Percentiles rank a stretch among this genome's conserved stretches.
phyloP scores from a whole-genome alignment of 371 early-diverging fungal genomes.

The Circinella minor region DNA sequence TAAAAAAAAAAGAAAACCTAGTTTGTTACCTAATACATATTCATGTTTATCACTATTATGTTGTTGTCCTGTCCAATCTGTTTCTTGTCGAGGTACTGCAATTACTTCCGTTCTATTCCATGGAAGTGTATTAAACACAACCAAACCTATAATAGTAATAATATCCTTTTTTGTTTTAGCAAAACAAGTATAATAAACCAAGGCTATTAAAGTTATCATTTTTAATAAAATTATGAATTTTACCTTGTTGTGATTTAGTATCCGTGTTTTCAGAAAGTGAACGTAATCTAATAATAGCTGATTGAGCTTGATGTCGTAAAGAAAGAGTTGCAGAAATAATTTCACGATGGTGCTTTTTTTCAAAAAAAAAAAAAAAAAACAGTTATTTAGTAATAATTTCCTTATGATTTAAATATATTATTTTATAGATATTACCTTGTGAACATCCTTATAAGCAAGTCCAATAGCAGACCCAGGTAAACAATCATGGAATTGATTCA shows the following conservation, averaged over 20 bases:
- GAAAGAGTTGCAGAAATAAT: constrained; percentile 37
- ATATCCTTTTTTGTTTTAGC: too few species aligned
- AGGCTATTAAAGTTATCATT: too few species aligned
- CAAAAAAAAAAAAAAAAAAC: neutral
- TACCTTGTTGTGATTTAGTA: constrained; percentile 6
- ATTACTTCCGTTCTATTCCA: constrained; percentile 82
- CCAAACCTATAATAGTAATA: constrained; percentile 30
- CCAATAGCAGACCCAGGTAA: constrained; percentile 93
- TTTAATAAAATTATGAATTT: too few species aligned
- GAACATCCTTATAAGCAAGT: constrained; percentile 87
- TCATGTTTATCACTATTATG: constrained; percentile 45
- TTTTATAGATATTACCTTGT: constrained; percentile 40
- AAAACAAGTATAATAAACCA: too few species aligned
- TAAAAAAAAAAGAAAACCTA: neutral
- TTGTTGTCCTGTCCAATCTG: constrained; percentile 47
- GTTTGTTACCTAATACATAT: constrained; percentile 45
- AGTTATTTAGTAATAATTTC: too few species aligned
- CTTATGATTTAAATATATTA: too few species aligned
- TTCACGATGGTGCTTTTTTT: constrained; percentile 43
- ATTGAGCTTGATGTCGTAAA: constrained; percentile 43
- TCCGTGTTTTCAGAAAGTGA: neutral
- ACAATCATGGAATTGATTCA: constrained; percentile 98
- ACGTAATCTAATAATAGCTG: constrained; percentile 12
- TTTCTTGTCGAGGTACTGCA: constrained; percentile 52
- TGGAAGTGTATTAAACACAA: constrained; percentile 81